These are phyloP conservation scores for Diatrype stigma DNA, from an alignment of 2,329 filamentous ascomycete genomes.

Conservation along the genomic window DNA sequence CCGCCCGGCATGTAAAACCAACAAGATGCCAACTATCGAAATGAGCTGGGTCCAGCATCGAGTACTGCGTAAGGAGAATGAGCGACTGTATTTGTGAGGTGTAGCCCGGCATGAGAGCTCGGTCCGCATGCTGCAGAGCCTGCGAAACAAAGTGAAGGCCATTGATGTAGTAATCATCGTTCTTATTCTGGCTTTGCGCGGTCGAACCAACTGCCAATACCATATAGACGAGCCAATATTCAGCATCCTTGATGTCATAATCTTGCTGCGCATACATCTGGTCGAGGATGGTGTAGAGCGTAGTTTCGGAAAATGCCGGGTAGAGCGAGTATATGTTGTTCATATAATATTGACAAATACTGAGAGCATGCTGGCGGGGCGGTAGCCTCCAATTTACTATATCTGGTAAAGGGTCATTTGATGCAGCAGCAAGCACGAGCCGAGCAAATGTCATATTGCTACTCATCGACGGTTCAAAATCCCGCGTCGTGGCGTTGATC, in stretches of 20 bases:
- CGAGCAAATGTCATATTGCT: constrained; percentile 85
- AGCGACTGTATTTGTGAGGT: constrained; percentile 83
- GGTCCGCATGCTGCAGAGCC: constrained; percentile 74
- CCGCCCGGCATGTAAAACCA: constrained; percentile 81
- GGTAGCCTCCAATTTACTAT: constrained; percentile 62
- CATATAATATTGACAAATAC: constrained; percentile 78
- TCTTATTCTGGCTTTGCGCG: constrained; percentile 65
- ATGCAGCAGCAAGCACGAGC: constrained; percentile 77
- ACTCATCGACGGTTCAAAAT: constrained; percentile 83
- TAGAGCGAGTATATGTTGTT: constrained; percentile 75
- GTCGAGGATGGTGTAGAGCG: constrained; percentile 73
- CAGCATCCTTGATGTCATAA: constrained; percentile 60
- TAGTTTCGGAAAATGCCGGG: constrained; percentile 78
- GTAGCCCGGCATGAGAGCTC: constrained; percentile 80
- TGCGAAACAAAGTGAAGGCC: constrained; percentile 54
- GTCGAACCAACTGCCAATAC: constrained; percentile 79
- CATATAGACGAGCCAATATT: constrained; percentile 86
- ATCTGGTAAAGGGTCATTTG: constrained; percentile 66
- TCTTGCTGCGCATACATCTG: constrained; percentile 72
- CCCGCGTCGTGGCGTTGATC: constrained; percentile 89
- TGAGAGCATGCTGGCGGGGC: constrained; percentile 61
- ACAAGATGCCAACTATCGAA: constrained; percentile 95
- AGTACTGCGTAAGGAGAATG: constrained; percentile 80
- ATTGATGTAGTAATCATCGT: constrained; percentile 58
- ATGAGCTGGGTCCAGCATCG: constrained; percentile 82